Conservation (phyloP, 306 rosid species). For the Trichosanthes cucumerina region DNA sequence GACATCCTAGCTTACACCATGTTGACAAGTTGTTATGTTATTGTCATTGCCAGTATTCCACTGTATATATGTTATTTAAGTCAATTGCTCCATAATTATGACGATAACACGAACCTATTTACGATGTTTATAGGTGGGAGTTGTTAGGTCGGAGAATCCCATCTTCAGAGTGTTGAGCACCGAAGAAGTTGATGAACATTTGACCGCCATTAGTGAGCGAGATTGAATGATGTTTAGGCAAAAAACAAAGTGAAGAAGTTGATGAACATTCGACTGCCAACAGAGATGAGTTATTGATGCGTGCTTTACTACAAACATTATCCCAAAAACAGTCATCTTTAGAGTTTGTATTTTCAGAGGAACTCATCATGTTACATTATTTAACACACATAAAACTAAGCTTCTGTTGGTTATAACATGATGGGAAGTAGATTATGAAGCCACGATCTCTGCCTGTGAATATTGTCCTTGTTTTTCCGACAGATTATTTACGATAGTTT, state of each 20-base stretch:
- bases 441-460: too few relatives aligned
- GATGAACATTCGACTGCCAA: not conserved
- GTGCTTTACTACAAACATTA: not conserved
- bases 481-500: too few relatives aligned
- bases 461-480: too few relatives aligned
- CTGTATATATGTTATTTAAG: not conserved
- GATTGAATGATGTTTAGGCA: constrained; percentile 35
- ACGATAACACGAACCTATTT: not conserved
- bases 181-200: constrained; percentile 91
- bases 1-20: not conserved
- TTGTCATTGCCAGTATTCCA: not conserved
- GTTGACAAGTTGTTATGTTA: not conserved
- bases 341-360: not conserved
- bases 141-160: constrained; percentile 65
- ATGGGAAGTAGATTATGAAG: not conserved
- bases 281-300: not conserved
- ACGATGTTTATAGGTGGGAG: constrained; percentile 61
- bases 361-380: not conserved
- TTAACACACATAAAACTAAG: not conserved
- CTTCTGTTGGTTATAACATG: not conserved
- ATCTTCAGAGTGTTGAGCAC: constrained; percentile 71
- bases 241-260: not conserved
- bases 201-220: constrained; percentile 98
- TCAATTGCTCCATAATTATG: not conserved
- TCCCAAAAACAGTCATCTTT: not conserved